Percentiles rank a stretch among this genome's conserved stretches.
phyloP scores from a whole-genome alignment of 768 basidiomycete species.

The Naganishia onofrii region DNA sequence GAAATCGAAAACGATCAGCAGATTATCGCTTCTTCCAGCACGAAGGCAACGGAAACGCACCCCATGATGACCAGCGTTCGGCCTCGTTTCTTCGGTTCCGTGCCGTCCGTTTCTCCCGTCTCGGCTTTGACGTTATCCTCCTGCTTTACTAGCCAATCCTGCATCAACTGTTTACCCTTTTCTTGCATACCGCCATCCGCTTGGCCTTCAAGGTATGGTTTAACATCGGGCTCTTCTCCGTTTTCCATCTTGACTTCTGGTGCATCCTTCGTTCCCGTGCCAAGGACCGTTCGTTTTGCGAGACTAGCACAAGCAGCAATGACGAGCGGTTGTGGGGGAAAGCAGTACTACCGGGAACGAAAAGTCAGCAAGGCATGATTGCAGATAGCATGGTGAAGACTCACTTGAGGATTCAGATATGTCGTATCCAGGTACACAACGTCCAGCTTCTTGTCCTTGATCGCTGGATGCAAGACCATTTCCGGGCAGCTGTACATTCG shows the following conservation, averaged over 20 bases:
- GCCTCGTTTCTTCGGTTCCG: slow-evolving; percentile 34
- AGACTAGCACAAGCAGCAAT: slow-evolving; percentile 88
- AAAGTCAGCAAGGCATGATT: slow-evolving; percentile 49
- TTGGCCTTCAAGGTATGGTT: slow-evolving; percentile 52
- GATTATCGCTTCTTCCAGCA: slow-evolving; percentile 16
- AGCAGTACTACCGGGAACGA: slow-evolving; percentile 61
- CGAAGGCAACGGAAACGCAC: slow-evolving; percentile 6
- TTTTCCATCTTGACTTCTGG: slow-evolving; percentile 28
- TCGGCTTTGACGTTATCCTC: slow-evolving; percentile 41
- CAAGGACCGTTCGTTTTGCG: slow-evolving; percentile 60
- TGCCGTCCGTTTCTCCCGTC: slow-evolving; percentile 33
- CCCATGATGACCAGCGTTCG: slow-evolving; percentile 52
- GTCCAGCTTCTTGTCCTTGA: slow-evolving; percentile 77
- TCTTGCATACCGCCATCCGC: slow-evolving; percentile 36
- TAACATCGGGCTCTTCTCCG: slow-evolving; percentile 35
- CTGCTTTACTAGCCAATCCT: slow-evolving; percentile 54
- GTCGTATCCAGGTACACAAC: slow-evolving; percentile 94
- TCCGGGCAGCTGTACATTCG: slow-evolving; percentile 74
- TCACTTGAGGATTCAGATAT: slow-evolving; percentile 75
- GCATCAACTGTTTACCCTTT: slow-evolving; percentile 44
- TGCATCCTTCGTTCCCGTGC: slow-evolving; percentile 32
- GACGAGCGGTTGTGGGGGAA: slow-evolving; percentile 92
- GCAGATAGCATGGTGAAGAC: neutral
- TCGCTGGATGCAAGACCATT: slow-evolving; percentile 77
- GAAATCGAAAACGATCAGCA: slow-evolving; percentile 34